Evolutionary conservation across 2,329 filamentous ascomycete genomes (phyloP), one percentile per base, ranked within the genome.

Genomic region (Cladobotryum protrusum): DNA sequence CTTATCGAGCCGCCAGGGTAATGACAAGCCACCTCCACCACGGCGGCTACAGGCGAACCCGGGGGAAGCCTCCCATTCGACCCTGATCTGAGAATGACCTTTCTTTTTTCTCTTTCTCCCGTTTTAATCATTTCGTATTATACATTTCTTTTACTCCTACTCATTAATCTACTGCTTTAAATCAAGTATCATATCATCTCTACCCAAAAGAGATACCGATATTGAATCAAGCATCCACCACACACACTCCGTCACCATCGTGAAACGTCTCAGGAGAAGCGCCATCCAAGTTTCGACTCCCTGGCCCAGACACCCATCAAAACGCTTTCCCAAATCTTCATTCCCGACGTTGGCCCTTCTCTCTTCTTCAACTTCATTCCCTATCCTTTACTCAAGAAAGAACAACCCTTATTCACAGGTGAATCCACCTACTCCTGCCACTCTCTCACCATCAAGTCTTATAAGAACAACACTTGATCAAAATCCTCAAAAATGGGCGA

Each of bases 401-500:
- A n/a, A n/a, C n/a, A n/a, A n/a, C n/a, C n/a, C n/a, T n/a, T n/a
- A n/a, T n/a, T n/a, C n/a, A n/a, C n/a, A n/a, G n/a, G n/a, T n/a
- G n/a, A 39, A n/a, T 24, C 19, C 13, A 14, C 18, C 6, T 15
- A 29, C 43, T 20, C 42, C 15, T 17, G 19, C 36, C 32, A 48
- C 20, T 15, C 14, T 40, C 42, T 32, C 43, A 19, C 37, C 13
- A 19, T 33, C 14, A 13, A 29, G 7, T 24, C 20, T n/a, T n/a
- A n/a, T n/a, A n/a, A n/a, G n/a, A n/a, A n/a, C n/a, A n/a, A n/a
- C n/a, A n/a, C n/a, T n/a, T n/a, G n/a, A n/a, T n/a, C 36, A 32
- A 15, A 44, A 39, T 19, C 18, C n/a, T 33, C 12, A 36, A 48
- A 43, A 19, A 74, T 75, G 69, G 9, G n/a, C 37, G 11, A 4